Percentiles rank a stretch among this genome's conserved stretches.
Evolutionary conservation across 768 basidiomycete species (phyloP).

Genomic region (Leccinum longicurvipes): DNA sequence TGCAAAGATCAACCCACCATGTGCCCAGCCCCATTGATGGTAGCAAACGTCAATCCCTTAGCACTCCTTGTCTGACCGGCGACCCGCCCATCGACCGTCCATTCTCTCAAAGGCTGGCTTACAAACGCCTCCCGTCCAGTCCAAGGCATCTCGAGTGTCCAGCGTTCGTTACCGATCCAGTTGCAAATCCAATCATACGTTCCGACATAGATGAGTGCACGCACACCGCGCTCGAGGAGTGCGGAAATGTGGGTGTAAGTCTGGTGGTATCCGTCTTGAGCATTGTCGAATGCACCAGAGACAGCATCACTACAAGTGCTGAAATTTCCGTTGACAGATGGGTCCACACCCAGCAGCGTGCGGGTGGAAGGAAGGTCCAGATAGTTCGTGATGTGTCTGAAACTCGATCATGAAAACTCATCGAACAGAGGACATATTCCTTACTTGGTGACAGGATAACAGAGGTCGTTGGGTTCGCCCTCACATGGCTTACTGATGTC

Average conservation of each 20-base stretch:
- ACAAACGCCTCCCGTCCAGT: slow-evolving; percentile 53
- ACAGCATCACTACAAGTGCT: slow-evolving; percentile 43
- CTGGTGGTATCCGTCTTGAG: slow-evolving; percentile 39
- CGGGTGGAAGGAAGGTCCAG: slow-evolving; percentile 59
- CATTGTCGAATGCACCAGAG: slow-evolving; percentile 41
- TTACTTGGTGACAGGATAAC: slow-evolving; percentile 55
- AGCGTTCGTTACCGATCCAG: slow-evolving; percentile 72
- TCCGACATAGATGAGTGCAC: slow-evolving; percentile 70
- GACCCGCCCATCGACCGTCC: slow-evolving; percentile 48
- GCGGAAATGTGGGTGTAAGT: slow-evolving; percentile 37
- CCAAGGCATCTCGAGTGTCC: slow-evolving; percentile 76
- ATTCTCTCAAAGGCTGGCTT: slow-evolving; percentile 49
- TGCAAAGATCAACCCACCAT: slow-evolving; percentile 45
- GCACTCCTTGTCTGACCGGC: slow-evolving; percentile 57
- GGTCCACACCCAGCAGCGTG: slow-evolving; percentile 58
- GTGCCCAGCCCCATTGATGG: slow-evolving; percentile 68
- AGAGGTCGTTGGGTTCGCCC: slow-evolving; percentile 48
- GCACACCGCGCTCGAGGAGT: slow-evolving; percentile 74
- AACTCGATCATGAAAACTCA: not conserved
- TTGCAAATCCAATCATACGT: slow-evolving; percentile 81
- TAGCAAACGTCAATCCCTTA: slow-evolving; percentile 64
- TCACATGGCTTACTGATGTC: slow-evolving; percentile 65
- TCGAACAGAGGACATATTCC: not conserved
- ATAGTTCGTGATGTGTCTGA: slow-evolving; percentile 56
- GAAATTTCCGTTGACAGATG: slow-evolving; percentile 39